Evolutionary conservation across 306 rosid genomes (phyloP).

Genomic region (Dicorynia guianensis): DNA sequence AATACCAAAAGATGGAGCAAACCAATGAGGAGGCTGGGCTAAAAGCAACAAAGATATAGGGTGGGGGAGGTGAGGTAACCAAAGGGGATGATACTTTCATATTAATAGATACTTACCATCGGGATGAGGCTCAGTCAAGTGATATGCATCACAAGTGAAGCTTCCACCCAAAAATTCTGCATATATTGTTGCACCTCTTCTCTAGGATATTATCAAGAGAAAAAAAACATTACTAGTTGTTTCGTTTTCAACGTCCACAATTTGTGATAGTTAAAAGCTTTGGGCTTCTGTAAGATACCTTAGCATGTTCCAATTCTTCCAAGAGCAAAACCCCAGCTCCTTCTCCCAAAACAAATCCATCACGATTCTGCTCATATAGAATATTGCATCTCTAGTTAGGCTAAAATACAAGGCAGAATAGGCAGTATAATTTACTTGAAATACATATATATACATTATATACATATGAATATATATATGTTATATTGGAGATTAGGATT

Average conservation of each 20-base stretch:
- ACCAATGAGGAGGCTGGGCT: no score
- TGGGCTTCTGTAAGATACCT: conserved; percentile 43
- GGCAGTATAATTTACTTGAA: no score
- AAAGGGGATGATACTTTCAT: not conserved
- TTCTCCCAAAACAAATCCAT: conserved; percentile 85
- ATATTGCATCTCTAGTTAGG: not conserved
- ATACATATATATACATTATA: no score
- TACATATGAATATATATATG: not conserved
- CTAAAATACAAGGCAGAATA: not conserved
- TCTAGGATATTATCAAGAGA: conserved; percentile 38
- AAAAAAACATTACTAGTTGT: not conserved
- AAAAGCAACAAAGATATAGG: not conserved
- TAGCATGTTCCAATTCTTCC: conserved; percentile 77
- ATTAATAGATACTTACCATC: conserved; percentile 53
- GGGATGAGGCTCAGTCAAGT: conserved; percentile 70
- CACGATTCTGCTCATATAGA: conserved; percentile 60
- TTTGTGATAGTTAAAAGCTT: not conserved
- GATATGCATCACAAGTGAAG: conserved; percentile 76
- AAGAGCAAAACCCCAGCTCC: conserved; percentile 77
- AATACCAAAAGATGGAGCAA: no score
- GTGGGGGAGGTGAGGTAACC: not conserved
- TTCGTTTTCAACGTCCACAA: not conserved
- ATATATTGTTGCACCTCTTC: conserved; percentile 68
- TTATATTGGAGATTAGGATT: not conserved
- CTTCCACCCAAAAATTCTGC: conserved; percentile 83